Evolutionary conservation across 1,284 basidiomycete species (phyloP).

Genomic region (Heterobasidion annosum): DNA sequence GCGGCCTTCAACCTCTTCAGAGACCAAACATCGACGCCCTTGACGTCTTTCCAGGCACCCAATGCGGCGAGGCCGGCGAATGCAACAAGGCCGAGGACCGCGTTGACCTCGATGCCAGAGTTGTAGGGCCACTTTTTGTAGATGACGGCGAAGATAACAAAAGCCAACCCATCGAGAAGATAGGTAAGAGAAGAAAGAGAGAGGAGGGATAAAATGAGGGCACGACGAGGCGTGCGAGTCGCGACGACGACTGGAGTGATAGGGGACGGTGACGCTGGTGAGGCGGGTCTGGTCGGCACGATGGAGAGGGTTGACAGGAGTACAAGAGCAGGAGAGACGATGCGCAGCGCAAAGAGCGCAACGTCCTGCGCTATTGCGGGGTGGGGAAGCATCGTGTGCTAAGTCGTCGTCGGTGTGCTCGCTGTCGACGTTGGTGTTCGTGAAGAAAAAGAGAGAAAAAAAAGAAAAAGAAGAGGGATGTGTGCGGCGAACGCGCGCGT

Average conservation of each 20-base stretch:
- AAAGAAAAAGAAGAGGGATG: slow-evolving; percentile 7
- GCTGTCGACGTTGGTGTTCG: slow-evolving; percentile 7
- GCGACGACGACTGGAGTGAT: slow-evolving; percentile 73
- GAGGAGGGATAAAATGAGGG: slow-evolving; percentile 60
- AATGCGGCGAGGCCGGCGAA: slow-evolving; percentile 63
- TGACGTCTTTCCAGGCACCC: slow-evolving; percentile 68
- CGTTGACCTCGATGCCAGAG: slow-evolving; percentile 61
- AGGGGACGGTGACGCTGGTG: slow-evolving; percentile 43
- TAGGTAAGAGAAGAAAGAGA: slow-evolving; percentile 72
- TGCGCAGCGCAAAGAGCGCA: slow-evolving; percentile 48
- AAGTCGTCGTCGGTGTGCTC: slow-evolving; percentile 3
- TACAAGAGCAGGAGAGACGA: slow-evolving; percentile 56
- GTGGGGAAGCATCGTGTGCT: not conserved
- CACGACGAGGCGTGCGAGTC: slow-evolving; percentile 59
- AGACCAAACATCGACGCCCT: slow-evolving; percentile 64
- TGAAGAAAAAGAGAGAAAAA: slow-evolving; percentile 6
- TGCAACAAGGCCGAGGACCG: slow-evolving; percentile 56
- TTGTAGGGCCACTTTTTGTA: slow-evolving; percentile 52
- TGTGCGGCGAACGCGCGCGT: slow-evolving; percentile 1
- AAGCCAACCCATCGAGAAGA: slow-evolving; percentile 76
- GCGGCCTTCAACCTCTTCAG: slow-evolving; percentile 46
- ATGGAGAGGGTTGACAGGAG: slow-evolving; percentile 53
- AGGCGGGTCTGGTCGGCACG: slow-evolving; percentile 36
- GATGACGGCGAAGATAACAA: slow-evolving; percentile 55
- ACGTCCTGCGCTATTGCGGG: slow-evolving; percentile 1